These are phyloP conservation scores for Chlamydomonas schloesseri DNA, from an alignment of 139 green algal species.

Conservation along the genomic window DNA sequence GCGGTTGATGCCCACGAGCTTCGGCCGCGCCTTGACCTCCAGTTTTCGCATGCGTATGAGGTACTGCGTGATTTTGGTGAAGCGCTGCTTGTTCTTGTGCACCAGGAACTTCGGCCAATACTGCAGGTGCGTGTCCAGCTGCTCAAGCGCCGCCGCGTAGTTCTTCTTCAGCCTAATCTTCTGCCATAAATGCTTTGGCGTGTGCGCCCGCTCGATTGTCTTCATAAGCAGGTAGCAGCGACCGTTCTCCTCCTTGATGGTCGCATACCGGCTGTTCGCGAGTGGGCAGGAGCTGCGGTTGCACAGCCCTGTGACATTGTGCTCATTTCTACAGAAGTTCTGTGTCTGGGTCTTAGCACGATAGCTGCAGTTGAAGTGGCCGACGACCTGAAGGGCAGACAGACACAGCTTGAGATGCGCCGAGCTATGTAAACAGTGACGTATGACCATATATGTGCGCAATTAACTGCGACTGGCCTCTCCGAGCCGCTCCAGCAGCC, in stretches of 20 bases:
- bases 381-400: conserved; percentile 86
- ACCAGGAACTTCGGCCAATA: conserved; percentile 99
- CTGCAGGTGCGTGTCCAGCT: conserved; percentile 59
- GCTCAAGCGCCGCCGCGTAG: conserved; percentile 76
- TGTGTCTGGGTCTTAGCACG: conserved; percentile 91
- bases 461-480: no score
- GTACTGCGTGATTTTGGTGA: conserved; percentile 99
- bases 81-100: conserved; percentile 99
- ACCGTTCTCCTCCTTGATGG: conserved; percentile 85
- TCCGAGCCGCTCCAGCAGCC: no score
- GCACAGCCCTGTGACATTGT: conserved; percentile 98
- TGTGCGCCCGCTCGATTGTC: conserved; percentile 97
- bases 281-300: conserved; percentile 95
- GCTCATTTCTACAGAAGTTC: conserved; percentile 98
- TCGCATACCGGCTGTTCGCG: conserved; percentile 97
- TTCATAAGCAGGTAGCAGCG: conserved; percentile 97
- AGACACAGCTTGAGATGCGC: no score
- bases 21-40: conserved; percentile 79
- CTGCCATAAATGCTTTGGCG: conserved; percentile 96
- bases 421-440: no score
- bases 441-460: no score
- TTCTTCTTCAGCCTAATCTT: conserved; percentile 89
- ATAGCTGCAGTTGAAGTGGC: conserved; percentile 96
- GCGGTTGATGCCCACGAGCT: conserved; percentile 90
- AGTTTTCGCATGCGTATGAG: conserved; percentile 96